These are phyloP conservation scores for Naganishia friedmannii DNA, from an alignment of 768 basidiomycete genomes.

Conservation along the genomic window DNA sequence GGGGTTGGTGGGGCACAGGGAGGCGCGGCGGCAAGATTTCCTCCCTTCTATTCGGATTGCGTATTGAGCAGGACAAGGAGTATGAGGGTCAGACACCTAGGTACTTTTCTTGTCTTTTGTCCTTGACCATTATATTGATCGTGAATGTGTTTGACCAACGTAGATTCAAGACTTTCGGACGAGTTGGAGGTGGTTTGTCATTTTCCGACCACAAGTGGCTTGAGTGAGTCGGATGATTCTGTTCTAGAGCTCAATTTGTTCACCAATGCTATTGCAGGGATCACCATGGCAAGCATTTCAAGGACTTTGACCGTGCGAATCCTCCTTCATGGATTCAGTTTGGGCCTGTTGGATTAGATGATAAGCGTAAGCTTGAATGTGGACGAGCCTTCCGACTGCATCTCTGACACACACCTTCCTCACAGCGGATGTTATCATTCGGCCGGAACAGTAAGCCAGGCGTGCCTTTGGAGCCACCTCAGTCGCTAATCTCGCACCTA, in stretches of 20 bases:
- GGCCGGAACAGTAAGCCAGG: slow-evolving; percentile 72
- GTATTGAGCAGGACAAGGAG: slow-evolving; percentile 65
- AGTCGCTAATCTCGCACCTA: neutral
- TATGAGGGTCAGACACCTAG: slow-evolving; percentile 61
- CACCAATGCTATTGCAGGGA: slow-evolving; percentile 54
- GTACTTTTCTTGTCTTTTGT: slow-evolving; percentile 52
- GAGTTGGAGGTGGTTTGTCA: slow-evolving; percentile 84
- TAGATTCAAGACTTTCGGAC: slow-evolving; percentile 82
- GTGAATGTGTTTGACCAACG: neutral
- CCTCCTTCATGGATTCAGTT: slow-evolving; percentile 64
- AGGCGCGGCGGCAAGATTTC: slow-evolving; percentile 84
- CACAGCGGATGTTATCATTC: slow-evolving; percentile 84
- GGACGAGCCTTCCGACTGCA: too few relatives aligned
- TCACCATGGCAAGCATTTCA: slow-evolving; percentile 63
- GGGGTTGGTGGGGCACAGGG: slow-evolving; percentile 82
- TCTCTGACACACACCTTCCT: neutral
- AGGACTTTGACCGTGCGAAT: slow-evolving; percentile 68
- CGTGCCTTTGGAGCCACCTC: neutral
- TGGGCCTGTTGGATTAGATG: slow-evolving; percentile 44
- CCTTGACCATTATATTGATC: neutral
- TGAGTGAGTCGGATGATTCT: slow-evolving; percentile 39
- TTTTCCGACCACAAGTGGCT: slow-evolving; percentile 85
- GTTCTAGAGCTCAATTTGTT: neutral
- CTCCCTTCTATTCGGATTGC: slow-evolving; percentile 80
- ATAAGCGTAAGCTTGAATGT: slow-evolving; percentile 47